Base-by-base conservation (phyloP, 345 rosid genomes). In the Pistacia vera region DNA sequence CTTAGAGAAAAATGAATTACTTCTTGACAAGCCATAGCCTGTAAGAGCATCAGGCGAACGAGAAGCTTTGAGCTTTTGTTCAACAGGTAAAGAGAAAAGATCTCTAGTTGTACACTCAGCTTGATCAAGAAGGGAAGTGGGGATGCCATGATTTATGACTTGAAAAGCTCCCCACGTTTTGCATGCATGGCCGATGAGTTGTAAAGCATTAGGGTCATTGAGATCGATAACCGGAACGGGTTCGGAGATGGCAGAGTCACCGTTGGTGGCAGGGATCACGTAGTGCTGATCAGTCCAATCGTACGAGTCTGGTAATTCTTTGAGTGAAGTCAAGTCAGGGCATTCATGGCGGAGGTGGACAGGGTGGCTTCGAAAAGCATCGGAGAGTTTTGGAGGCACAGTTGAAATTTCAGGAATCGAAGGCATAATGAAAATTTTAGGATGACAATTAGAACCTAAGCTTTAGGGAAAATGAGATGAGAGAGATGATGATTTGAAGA, bases 11-110 rank as follows among this genome's bases (percentile, higher is more conserved):
- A 90, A 91, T 25, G 90, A 78, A 8, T 97, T 85, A 41, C 90
- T 91, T 46, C 93, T 88, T 0, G 94, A 90, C 6, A 86, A 81
- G 0, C 98, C 98, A 59, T 90, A 94, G 75, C 98, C 97, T 0
- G 96, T 84, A 52, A 87, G 70, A 0, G 96, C 94, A 49, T 85
- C 88, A 0, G 92, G 90, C 9, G 85, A 76, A 56, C 97, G 82
- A 18, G 90, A 86, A 0, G 88, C 51, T 46, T 11, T 90, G 57
- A 90, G 89, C 79, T 94, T 94, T 58, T 84, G 87, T 0, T 86
- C 82, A 11, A 71, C 28, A 0, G 97, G 91, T 20, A 94, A 84
- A 49, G 85, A 78, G 78, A 92, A 94, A 16, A 93, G 90, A 28
- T 66, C 77, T 46, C 75, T 67, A 14, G 83, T 77, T 8, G 79